Evolutionary conservation across 2,329 filamentous ascomycete species (phyloP).

Genomic region (Xylaria sp.): DNA sequence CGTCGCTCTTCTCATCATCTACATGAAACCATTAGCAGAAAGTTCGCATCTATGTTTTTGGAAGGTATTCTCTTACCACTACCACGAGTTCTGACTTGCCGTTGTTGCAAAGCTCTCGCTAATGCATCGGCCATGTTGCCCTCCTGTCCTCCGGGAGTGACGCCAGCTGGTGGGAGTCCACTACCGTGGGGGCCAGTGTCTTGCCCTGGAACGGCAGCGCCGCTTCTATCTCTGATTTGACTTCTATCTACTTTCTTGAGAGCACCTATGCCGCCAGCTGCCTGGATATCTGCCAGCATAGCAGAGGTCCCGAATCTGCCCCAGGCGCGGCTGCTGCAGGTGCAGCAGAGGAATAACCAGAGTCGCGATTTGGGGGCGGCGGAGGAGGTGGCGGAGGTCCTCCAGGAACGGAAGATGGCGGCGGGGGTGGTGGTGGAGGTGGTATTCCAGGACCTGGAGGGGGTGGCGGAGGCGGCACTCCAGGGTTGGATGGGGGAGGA

Average conservation of each 20-base stretch:
- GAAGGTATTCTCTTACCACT: constrained; percentile 73
- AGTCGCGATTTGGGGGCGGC: constrained; percentile 62
- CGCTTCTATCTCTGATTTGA: constrained; percentile 75
- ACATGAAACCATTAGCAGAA: constrained; percentile 21
- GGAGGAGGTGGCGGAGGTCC: constrained; percentile 39
- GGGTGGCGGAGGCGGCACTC: constrained; percentile 37
- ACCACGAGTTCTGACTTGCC: constrained; percentile 92
- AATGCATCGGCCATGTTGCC: constrained; percentile 82
- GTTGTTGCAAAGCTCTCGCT: constrained; percentile 76
- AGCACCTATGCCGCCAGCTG: constrained; percentile 67
- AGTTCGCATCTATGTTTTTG: neutral
- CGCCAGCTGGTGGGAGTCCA: constrained; percentile 57
- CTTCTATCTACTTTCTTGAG: constrained; percentile 77
- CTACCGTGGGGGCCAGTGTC: constrained; percentile 59
- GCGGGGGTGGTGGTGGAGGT: constrained; percentile 28
- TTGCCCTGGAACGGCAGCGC: constrained; percentile 60
- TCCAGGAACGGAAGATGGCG: constrained; percentile 44
- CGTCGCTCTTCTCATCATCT: constrained; percentile 81
- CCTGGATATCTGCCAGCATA: constrained; percentile 74
- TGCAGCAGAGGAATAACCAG: constrained; percentile 60
- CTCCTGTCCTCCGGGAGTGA: constrained; percentile 57
- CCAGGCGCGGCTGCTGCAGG: constrained; percentile 52
- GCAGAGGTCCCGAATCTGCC: constrained; percentile 57
- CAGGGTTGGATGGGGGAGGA: constrained; percentile 21
- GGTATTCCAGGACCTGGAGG: constrained; percentile 18